A percentile compares a stretch with the other conserved stretches of the same genome.
These are phyloP conservation scores for Sphaerostilbella broomeana DNA, from an alignment of 2,329 filamentous ascomycete genomes.

Conservation along the genomic window DNA sequence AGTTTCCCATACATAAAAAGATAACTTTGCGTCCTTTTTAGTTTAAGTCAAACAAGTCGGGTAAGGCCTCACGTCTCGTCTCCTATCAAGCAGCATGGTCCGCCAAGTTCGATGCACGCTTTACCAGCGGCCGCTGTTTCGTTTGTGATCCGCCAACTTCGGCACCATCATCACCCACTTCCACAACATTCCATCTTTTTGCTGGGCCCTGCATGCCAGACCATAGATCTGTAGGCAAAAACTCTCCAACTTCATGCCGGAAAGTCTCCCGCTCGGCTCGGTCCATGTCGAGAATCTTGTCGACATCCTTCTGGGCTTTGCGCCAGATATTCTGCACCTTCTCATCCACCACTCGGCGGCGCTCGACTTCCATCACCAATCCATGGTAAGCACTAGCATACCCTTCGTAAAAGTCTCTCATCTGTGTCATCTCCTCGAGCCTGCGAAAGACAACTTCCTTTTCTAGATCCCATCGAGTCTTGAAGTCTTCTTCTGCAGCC, in stretches of 20 bases:
- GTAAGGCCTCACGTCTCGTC: too few species aligned
- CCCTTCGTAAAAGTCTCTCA: constrained; percentile 78
- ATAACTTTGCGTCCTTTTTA: too few species aligned
- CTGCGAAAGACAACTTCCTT: constrained; percentile 60
- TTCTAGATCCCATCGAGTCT: constrained; percentile 66
- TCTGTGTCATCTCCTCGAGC: constrained; percentile 68
- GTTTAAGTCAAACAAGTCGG: too few species aligned
- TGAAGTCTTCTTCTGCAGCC: constrained; percentile 57
- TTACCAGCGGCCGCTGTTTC: too few species aligned
- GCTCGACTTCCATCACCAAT: constrained; percentile 74
- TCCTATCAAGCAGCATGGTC: too few species aligned
- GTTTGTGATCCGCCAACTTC: too few species aligned
- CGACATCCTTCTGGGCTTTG: constrained; percentile 70
- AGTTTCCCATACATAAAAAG: too few species aligned
- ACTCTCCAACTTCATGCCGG: constrained; percentile 75
- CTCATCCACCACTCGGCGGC: constrained; percentile 65
- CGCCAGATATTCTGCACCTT: constrained; percentile 67
- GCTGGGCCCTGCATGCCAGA: constrained; percentile 61
- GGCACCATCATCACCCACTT: constrained; percentile 27
- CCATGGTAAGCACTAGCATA: constrained; percentile 81
- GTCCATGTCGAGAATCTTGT: constrained; percentile 69
- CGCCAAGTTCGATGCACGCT: too few species aligned
- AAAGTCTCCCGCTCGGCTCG: constrained; percentile 69
- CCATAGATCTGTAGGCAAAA: constrained; percentile 83
- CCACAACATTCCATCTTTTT: constrained; percentile 44